These are phyloP conservation scores for Citrus inodora DNA, from an alignment of 345 rosid species.

Conservation along the genomic window DNA sequence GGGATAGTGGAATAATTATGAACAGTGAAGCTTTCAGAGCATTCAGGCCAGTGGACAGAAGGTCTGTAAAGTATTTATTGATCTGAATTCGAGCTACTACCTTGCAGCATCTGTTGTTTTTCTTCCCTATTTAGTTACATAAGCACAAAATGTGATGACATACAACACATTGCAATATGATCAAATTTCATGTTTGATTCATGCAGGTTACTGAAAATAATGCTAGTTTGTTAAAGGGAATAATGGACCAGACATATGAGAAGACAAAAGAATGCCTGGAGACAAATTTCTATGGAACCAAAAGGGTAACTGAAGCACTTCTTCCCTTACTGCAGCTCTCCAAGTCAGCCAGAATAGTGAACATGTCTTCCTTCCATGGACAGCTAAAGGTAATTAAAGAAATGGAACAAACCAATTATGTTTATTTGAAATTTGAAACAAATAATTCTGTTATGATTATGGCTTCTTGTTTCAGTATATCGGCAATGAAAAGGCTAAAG, in stretches of 20 bases:
- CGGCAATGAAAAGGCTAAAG: not conserved
- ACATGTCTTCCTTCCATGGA: constrained; percentile 16
- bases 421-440: not conserved
- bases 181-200: not conserved
- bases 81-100: not conserved
- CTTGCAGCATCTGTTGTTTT: not conserved
- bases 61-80: not conserved
- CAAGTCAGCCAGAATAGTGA: constrained; percentile 14
- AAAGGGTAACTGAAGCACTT: constrained; percentile 13
- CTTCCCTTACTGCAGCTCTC: constrained; percentile 20
- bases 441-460: not conserved
- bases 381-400: constrained; percentile 13
- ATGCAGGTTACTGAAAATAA: constrained; percentile 8
- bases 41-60: not conserved
- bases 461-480: not conserved
- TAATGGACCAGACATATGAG: constrained; percentile 14
- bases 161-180: not conserved
- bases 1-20: constrained; percentile 1
- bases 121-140: not conserved
- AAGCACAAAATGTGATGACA: not conserved
- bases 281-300: constrained; percentile 27
- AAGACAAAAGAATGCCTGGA: constrained; percentile 14
- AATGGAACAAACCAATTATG: not conserved
- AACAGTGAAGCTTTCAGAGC: constrained; percentile 11
- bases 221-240: not conserved